Base-by-base conservation (phyloP, 192 early-diverging fungal species). In the Obelidium mucronatum region DNA sequence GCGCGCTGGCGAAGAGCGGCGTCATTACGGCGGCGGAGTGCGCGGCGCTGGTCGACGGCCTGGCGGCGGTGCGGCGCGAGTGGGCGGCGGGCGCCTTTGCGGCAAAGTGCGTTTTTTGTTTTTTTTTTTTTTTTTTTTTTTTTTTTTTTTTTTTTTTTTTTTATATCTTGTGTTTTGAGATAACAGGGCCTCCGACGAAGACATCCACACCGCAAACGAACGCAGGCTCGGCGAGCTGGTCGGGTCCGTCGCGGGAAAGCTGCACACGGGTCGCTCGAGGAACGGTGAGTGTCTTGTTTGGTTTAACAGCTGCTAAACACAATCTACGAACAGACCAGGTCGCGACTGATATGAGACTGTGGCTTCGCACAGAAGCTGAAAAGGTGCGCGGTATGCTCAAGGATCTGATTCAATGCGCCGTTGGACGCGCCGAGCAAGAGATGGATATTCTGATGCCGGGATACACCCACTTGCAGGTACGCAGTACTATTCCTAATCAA, bases 201-300 rank as follows among this genome's bases (percentile, higher is more conserved):
- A 99, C 84, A 99, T 99, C 80, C 97, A 99, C 82, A 99, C 96
- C 0, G 97, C 97, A 71, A 99, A 99, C 77, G 97, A 99, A 79
- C 91, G 97, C 51, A 87, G 97, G 36, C 85, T 99, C 37, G 92
- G 93, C 34, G 97, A 99, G 83, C 67, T 98, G 22, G 88, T 99
- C 58, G 97, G 97, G 1, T 70, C 89, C 26, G 93, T 97, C 19
- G 95, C 94, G 40, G 97, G 97, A 37, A 98, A 98, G 77, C 93
- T 99, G 65, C 97, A 99, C 81, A 99, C 97, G 19, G 97, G 96
- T 15, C 90, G 97, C 19, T 64, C 31, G 8, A 8, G 55, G 26
- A 58, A 58, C 24, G 55, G 55, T 58, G 55, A 24, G 30, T 22
- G 8, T 1, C 1, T 0, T 58, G 22, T 58, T 24, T 8, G 26